Percentiles rank a stretch among this genome's conserved stretches.
These are phyloP conservation scores for Arthrobotrys pseudoclavata DNA, from an alignment of 2,329 filamentous ascomycete genomes.

Conservation along the genomic window DNA sequence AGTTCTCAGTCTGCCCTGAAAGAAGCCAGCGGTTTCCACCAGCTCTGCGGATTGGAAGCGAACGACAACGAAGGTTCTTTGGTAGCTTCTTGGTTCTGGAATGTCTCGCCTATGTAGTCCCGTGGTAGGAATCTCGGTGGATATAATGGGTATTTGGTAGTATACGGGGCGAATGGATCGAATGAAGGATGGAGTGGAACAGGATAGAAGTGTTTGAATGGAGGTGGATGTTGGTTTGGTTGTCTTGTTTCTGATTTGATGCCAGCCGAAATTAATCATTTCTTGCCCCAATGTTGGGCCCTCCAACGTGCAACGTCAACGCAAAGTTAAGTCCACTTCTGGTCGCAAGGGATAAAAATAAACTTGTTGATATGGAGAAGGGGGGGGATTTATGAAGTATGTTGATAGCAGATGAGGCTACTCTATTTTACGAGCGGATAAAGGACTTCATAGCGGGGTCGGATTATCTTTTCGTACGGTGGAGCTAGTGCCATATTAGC, in stretches of 20 bases:
- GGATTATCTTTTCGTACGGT: background rate
- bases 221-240: conserved; percentile 42
- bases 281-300: conserved; percentile 33
- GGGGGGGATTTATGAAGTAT: too few species aligned
- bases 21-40: conserved; percentile 46
- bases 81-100: conserved; percentile 7
- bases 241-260: conserved; percentile 50
- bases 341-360: background rate
- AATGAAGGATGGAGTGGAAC: conserved; percentile 19
- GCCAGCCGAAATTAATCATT: conserved; percentile 58
- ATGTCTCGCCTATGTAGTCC: background rate
- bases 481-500: background rate
- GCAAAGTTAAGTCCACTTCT: background rate
- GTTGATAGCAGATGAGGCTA: too few species aligned
- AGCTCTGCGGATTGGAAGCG: conserved; percentile 39
- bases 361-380: background rate
- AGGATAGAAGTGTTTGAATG: conserved; percentile 7
- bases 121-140: background rate
- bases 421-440: background rate
- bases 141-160: background rate
- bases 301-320: conserved; percentile 56
- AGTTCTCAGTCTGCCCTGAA: conserved; percentile 36
- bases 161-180: conserved; percentile 22
- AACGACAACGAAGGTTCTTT: conserved; percentile 32
- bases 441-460: background rate